These are phyloP conservation scores for Kluyveromyces sp. DNA, from an alignment of 1,139 yeast species.

Conservation along the genomic window DNA sequence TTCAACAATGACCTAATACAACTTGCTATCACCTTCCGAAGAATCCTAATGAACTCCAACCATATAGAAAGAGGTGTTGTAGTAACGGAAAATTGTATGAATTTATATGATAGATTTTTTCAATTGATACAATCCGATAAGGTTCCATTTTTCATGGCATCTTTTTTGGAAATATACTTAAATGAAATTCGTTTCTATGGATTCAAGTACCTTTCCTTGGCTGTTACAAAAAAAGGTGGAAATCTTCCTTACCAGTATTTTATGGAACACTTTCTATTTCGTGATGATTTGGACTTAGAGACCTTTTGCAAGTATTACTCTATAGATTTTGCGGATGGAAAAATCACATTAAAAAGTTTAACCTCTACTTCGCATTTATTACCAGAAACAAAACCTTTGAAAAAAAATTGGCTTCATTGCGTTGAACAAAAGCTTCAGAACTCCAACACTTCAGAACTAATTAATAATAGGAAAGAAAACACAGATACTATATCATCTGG, in stretches of 20 bases:
- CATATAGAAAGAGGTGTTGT: conserved; percentile 50
- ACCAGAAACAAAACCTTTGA: conserved; percentile 38
- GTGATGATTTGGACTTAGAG: conserved; percentile 43
- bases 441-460: conserved; percentile 21
- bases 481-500: conserved; percentile 6
- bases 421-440: conserved; percentile 43
- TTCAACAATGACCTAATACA: conserved; percentile 54
- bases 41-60: conserved; percentile 57
- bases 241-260: conserved; percentile 49
- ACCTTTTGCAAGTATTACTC: conserved; percentile 61
- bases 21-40: conserved; percentile 62
- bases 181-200: conserved; percentile 76
- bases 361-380: conserved; percentile 38
- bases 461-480: conserved; percentile 34
- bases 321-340: conserved; percentile 39
- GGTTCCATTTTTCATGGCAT: conserved; percentile 66
- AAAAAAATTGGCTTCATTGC: conserved; percentile 50
- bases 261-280: conserved; percentile 55
- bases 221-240: conserved; percentile 66
- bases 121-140: conserved; percentile 40
- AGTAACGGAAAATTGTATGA: conserved; percentile 53
- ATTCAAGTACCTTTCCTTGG: conserved; percentile 55
- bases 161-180: conserved; percentile 72
- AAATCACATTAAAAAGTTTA: conserved; percentile 53
- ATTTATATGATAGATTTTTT: conserved; percentile 64